Evolutionary conservation across 2,329 filamentous ascomycete species (phyloP), one percentile per base, ranked within the genome.

Genomic region (Cadophora malorum): DNA sequence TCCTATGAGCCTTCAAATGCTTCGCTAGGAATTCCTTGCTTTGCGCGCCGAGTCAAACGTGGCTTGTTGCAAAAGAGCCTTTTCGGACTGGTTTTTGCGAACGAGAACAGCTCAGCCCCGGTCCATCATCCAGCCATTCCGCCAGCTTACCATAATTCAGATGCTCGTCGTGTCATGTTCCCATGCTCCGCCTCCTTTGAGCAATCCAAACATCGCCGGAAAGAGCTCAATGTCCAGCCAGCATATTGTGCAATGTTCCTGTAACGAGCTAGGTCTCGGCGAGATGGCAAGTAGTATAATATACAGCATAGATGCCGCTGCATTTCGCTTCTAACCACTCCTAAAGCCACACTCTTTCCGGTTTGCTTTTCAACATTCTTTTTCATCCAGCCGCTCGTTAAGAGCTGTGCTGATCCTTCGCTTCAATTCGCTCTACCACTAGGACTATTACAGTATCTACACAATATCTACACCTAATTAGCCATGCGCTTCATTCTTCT

Each of bases 91-190:
- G 38, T 16, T 35, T 28, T 59, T 25, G 55, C 55, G 19, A 58
- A 14, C n/a, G 23, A 59, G 33, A 4, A 21, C 35, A 25, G 21
- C 56, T 41, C 56, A 45, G 33, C 56, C 56, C 33, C 33, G 6
- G 35, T 7, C 35, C 14, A 7, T 16, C 35, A 28, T 45, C 56
- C 56, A 59, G 9, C 38, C n/a, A 59, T 59, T 8, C 33, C 56
- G 19, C 12, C 25, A 60, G 45, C 19, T 25, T 41, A 33, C 47
- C 62, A 65, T 35, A 61, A 14, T 61, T 65, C 49, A 25, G 49
- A 35, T 56, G n/a, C 55, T 41, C 63, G 58, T 41, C 64, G 67
- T 64, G 56, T 64, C 64, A 69, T 61, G 25, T 65, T 63, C 50
- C 16, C 28, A 66, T 41, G 49, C 67, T 66, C 45, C 61, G 64